phyloP scores from a whole-genome alignment of 192 early-diverging fungal species.

The Coemansia sp. region DNA sequence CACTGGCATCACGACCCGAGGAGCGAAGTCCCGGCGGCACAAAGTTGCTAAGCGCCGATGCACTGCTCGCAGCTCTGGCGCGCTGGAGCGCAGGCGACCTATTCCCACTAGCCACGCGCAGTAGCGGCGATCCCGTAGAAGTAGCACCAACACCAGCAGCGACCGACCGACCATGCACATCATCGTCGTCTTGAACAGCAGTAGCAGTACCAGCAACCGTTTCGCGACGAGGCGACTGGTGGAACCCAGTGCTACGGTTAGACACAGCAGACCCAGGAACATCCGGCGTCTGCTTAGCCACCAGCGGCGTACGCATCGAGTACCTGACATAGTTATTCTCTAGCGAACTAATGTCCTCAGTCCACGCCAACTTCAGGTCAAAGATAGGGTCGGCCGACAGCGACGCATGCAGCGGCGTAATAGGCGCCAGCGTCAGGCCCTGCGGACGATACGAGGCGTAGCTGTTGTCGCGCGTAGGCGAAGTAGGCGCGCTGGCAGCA shows the following conservation, averaged over 20 bases:
- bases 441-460: conserved; percentile 14
- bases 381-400: conserved; percentile 18
- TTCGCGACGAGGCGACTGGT: conserved; percentile 3
- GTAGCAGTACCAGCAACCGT: conserved; percentile 2
- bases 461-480: conserved; percentile 14
- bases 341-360: conserved; percentile 46
- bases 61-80: conserved; percentile 37
- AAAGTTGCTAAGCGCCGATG: conserved; percentile 27
- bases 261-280: not conserved
- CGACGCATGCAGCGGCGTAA: conserved; percentile 8
- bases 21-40: conserved; percentile 53
- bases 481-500: conserved; percentile 17
- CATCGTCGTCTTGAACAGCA: not conserved
- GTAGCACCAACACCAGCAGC: not conserved
- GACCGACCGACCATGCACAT: not conserved
- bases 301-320: conserved; percentile 39
- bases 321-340: conserved; percentile 51
- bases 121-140: conserved; percentile 13
- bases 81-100: conserved; percentile 26
- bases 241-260: not conserved
- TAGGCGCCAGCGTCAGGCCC: conserved; percentile 4
- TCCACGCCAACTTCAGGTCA: conserved; percentile 46
- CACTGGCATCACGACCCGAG: conserved; percentile 3
- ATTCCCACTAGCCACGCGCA: conserved; percentile 27
- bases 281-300: not conserved